Base-by-base conservation (phyloP, 306 rosid genomes). In the Senna siamea region DNA sequence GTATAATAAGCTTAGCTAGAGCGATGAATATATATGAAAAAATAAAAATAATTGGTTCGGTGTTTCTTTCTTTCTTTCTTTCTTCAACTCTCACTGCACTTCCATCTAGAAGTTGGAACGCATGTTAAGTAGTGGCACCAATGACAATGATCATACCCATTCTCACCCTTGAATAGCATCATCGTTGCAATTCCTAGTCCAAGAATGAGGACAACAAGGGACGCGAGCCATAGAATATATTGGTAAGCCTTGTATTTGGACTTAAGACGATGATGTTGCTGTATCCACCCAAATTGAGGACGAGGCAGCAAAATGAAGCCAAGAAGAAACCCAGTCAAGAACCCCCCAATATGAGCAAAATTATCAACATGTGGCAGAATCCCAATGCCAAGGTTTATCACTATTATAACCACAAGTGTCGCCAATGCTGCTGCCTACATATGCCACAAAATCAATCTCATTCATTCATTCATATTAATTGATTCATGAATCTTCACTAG, bases 341-440 rank as follows among this genome's bases (percentile, higher is more conserved):
- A 89, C 43, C 98, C 97, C 0, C 98, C 97, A 0, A 91, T 88
- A 70, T 93, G 97, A 2, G 94, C 97, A 17, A 89, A 88, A 41
- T 91, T 93, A 78, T 89, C 92, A 0, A 91, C 88, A 17, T 77
- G 98, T 3, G 97, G 97, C 53, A 91, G 61, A 72, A 93, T 85
- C 50, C 97, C 96, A 58, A 91, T 74, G 26, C 80, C 90, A 5
- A 93, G 90, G 81, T 91, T 91, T 69, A 93, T 74, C 22, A 81
- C 76, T 60, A 83, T 75, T 66, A 94, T 82, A 61, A 84, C 73
- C 28, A 91, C 15, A 41, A 94, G 89, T 28, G 96, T 88, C 72
- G 83, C 0, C 58, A 93, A 54, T 20, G 97, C 93, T 69, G 86
- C 87, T 69, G 69, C 93, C 97, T 93, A 6, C 69, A 69, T 7